Evolutionary conservation across 495 filamentous ascomycete species (phyloP).

Genomic region (Penicillium coffeae): DNA sequence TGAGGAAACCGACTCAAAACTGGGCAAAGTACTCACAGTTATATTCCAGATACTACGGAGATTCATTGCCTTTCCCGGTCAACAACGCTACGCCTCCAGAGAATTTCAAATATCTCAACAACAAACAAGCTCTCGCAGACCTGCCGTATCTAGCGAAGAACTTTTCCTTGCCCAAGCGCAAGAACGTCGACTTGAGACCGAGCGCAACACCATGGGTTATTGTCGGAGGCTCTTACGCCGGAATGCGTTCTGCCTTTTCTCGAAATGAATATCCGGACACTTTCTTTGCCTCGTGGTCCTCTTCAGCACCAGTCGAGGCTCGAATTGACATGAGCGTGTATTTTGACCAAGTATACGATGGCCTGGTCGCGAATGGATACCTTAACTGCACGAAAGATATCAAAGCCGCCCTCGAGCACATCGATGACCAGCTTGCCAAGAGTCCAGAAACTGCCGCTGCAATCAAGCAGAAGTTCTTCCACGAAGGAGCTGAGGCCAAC

Average conservation of each 20-base stretch:
- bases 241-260: constrained; percentile 52
- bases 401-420: constrained; percentile 47
- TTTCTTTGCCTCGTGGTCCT: constrained; percentile 51
- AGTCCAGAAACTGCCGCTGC: constrained; percentile 27
- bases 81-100: constrained; percentile 42
- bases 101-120: constrained; percentile 46
- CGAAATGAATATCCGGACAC: constrained; percentile 55
- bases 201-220: constrained; percentile 54
- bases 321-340: constrained; percentile 54
- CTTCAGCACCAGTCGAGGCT: constrained; percentile 55
- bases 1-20: not conserved
- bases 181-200: constrained; percentile 40
- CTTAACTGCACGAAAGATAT: constrained; percentile 54
- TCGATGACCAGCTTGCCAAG: constrained; percentile 43
- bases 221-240: constrained; percentile 57
- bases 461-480: constrained; percentile 51
- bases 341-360: constrained; percentile 52
- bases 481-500: constrained; percentile 44
- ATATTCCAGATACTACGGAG: constrained; percentile 50
- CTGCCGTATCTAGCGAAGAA: constrained; percentile 48
- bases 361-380: constrained; percentile 47
- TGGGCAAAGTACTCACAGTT: too few species aligned
- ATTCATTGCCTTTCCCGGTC: constrained; percentile 47
- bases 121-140: constrained; percentile 51
- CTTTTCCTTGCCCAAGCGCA: constrained; percentile 36